These are phyloP conservation scores for Nigrospora oryzae DNA, from an alignment of 2,329 filamentous ascomycete species.

Conservation along the genomic window DNA sequence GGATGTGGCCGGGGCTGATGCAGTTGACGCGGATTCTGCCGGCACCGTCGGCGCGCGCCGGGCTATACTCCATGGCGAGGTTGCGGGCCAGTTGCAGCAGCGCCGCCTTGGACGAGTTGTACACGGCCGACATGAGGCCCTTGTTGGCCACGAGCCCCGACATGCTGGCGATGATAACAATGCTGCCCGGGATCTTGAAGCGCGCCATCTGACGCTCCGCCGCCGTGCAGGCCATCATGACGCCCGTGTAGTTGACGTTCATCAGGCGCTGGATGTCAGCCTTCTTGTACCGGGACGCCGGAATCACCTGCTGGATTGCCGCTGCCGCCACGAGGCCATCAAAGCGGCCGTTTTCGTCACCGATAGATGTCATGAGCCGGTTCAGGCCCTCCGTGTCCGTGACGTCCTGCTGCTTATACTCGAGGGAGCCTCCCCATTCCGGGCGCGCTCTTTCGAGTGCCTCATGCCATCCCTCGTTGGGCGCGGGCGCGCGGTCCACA, in stretches of 20 bases:
- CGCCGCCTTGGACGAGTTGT: conserved; percentile 60
- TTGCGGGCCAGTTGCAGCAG: conserved; percentile 55
- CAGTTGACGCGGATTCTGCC: conserved; percentile 62
- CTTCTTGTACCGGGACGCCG: conserved; percentile 58
- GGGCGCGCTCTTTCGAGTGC: conserved; percentile 49
- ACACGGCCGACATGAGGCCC: conserved; percentile 58
- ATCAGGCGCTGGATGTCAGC: conserved; percentile 52
- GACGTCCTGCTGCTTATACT: conserved; percentile 62
- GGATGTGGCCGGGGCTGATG: conserved; percentile 59
- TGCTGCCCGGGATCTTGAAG: conserved; percentile 42
- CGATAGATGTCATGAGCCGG: conserved; percentile 49
- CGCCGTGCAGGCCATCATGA: conserved; percentile 62
- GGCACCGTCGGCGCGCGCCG: conserved; percentile 22
- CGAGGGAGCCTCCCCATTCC: conserved; percentile 53
- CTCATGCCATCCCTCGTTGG: conserved; percentile 48
- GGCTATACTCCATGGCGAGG: conserved; percentile 56
- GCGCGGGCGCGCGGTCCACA: conserved; percentile 41
- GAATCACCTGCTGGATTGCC: conserved; percentile 59
- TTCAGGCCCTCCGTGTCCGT: conserved; percentile 52
- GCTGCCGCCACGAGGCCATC: conserved; percentile 65
- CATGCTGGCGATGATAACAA: conserved; percentile 50
- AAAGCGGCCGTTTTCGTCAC: conserved; percentile 48
- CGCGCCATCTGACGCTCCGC: conserved; percentile 55
- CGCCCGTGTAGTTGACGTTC: conserved; percentile 61
- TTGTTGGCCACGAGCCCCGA: conserved; percentile 42